phyloP scores from a whole-genome alignment of 345 rosid genomes.

The Murraya koenigii region DNA sequence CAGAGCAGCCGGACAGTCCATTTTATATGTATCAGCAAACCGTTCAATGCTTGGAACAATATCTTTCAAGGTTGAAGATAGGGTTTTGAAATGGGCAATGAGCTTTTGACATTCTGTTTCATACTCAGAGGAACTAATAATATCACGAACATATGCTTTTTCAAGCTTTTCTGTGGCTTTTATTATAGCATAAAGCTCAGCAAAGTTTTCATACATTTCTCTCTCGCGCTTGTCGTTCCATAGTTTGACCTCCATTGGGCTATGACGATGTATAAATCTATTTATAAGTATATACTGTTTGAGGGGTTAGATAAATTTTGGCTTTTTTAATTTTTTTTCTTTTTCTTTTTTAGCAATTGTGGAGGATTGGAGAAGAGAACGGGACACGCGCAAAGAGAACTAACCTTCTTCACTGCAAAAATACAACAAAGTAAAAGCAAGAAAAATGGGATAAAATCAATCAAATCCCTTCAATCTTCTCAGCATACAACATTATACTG shows the following conservation, averaged over 20 bases:
- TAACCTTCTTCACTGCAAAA: slow-evolving; percentile 40
- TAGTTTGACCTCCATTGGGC: slow-evolving; percentile 85
- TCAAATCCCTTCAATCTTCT: not conserved
- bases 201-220: slow-evolving; percentile 95
- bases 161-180: slow-evolving; percentile 98
- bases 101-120: slow-evolving; percentile 90
- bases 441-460: not conserved
- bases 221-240: slow-evolving; percentile 97
- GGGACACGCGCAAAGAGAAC: slow-evolving; percentile 93
- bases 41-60: slow-evolving; percentile 76
- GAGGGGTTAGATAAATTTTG: not conserved
- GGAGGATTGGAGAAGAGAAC: slow-evolving; percentile 83
- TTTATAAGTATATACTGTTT: not conserved
- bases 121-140: slow-evolving; percentile 67
- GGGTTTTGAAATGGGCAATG: slow-evolving; percentile 87
- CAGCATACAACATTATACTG: not conserved
- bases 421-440: not conserved
- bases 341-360: not conserved
- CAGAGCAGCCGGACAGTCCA: slow-evolving; percentile 93
- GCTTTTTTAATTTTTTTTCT: not conserved
- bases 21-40: slow-evolving; percentile 88
- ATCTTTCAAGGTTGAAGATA: slow-evolving; percentile 75
- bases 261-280: not conserved
- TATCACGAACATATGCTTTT: slow-evolving; percentile 83
- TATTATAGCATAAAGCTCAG: slow-evolving; percentile 91